Base-by-base conservation (phyloP, 2,329 filamentous ascomycete species). In the Aphanocladium album region DNA sequence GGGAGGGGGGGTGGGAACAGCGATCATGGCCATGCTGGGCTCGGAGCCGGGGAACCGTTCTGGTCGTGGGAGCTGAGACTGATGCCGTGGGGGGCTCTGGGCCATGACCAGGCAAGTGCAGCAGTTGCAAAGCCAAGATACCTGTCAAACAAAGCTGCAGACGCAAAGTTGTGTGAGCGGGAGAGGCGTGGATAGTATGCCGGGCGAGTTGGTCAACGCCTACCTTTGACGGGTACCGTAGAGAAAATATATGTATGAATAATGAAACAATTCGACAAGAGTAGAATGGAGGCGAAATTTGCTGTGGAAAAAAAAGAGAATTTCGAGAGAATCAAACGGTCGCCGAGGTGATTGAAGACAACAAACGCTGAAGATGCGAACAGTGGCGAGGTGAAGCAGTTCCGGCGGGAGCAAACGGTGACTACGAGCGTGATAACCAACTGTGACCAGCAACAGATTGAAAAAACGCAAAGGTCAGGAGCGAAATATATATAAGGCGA, bases 21-120 rank as follows among this genome's bases (percentile, higher is more conserved):
- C 74, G 66, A 82, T 73, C 68, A 77, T 77, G 69, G 79, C 80
- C 79, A 82, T 82, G 46, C 76, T 80, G 70, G 69, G 62, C 64
- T 65, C 62, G 67, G 65, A 49, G 63, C 64, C 21, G 57, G 64
- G 59, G 25, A 62, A 47, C 64, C 70, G 65, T 61, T 64, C 66
- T 63, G 67, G 60, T 63, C 64, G 65, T 63, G 67, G 63, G 64
- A 69, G 63, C 63, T 65, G 70, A 62, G 70, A 63, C 64, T 64
- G 65, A 65, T 68, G 68, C 68, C 70, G 67, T 61, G 67, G 65
- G 64, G 70, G 71, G 69, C 74, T 76, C 72, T 73, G 69, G 76
- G 77, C 76, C 76, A 78, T 80, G 47, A 37, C 60, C 53, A 37
- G 46, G 60, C 52, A 60, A 49, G 9, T 54, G 23, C 39, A 60